These are phyloP conservation scores for Hymenoscyphus occultus DNA, from an alignment of 2,329 filamentous ascomycete genomes.

Conservation along the genomic window DNA sequence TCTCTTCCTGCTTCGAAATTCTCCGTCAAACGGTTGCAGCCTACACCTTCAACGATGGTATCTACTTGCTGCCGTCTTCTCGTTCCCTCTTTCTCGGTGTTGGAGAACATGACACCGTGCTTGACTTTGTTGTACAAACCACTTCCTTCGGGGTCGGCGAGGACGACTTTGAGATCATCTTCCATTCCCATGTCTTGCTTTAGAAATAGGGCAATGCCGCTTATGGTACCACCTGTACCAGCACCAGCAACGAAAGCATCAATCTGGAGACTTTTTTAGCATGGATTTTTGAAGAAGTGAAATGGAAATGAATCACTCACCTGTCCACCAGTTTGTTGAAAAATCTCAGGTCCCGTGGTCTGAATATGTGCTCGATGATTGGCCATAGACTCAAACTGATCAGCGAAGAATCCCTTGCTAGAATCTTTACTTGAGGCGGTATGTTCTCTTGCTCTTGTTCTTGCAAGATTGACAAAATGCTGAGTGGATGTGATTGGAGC, in stretches of 20 bases:
- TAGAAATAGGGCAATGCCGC: slow-evolving; percentile 78
- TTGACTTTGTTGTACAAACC: slow-evolving; percentile 89
- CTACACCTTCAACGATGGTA: slow-evolving; percentile 92
- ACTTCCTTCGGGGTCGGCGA: slow-evolving; percentile 92
- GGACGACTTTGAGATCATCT: slow-evolving; percentile 60
- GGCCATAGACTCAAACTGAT: slow-evolving; percentile 90
- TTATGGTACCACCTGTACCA: slow-evolving; percentile 90
- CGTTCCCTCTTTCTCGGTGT: slow-evolving; percentile 87
- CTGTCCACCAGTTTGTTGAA: slow-evolving; percentile 66
- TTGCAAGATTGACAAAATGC: slow-evolving; percentile 93
- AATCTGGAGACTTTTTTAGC: slow-evolving; percentile 39
- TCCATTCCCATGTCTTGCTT: slow-evolving; percentile 55
- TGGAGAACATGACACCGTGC: slow-evolving; percentile 93
- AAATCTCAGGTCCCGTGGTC: slow-evolving; percentile 88
- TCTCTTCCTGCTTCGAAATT: slow-evolving; percentile 89
- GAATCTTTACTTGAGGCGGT: slow-evolving; percentile 53
- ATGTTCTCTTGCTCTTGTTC: slow-evolving; percentile 72
- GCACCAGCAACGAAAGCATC: slow-evolving; percentile 92
- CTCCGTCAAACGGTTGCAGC: slow-evolving; percentile 88
- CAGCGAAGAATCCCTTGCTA: slow-evolving; percentile 85
- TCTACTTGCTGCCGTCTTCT: slow-evolving; percentile 88
- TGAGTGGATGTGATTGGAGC: slow-evolving; percentile 90
- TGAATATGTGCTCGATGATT: slow-evolving; percentile 84
- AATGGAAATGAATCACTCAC: slow-evolving; percentile 13
- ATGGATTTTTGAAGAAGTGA: neutral